These are phyloP conservation scores for Coemansia sp. DNA, from an alignment of 192 early-diverging fungal species.

Conservation along the genomic window DNA sequence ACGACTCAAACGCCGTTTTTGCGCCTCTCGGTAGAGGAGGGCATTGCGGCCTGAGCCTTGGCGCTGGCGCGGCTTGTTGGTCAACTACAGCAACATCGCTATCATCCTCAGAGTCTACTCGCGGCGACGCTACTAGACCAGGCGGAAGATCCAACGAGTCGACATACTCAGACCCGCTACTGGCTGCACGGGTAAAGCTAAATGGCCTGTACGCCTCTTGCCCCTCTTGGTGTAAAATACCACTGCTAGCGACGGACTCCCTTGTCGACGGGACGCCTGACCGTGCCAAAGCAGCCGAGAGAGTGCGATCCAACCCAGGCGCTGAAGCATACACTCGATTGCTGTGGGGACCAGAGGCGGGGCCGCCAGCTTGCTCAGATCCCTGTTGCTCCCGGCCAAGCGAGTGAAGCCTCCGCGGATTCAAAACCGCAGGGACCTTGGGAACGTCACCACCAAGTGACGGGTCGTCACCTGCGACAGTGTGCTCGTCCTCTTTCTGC, in stretches of 20 bases:
- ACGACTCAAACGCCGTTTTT: constrained; percentile 8
- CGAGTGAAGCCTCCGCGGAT: background rate
- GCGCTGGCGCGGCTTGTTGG: background rate
- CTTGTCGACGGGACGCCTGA: background rate
- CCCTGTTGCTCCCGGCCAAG: background rate
- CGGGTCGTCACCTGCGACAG: background rate
- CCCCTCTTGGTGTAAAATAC: background rate
- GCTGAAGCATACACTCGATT: background rate
- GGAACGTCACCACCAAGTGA: background rate
- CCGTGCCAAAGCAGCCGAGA: background rate
- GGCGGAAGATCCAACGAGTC: constrained; percentile 6
- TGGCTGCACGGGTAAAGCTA: background rate
- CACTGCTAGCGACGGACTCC: background rate
- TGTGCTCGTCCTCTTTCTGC: constrained; percentile 26
- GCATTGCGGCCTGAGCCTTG: background rate
- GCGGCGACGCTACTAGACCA: background rate
- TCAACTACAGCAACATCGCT: background rate
- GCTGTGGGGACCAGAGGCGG: background rate
- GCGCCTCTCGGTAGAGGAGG: background rate
- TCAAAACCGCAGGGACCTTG: background rate
- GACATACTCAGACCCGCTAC: background rate
- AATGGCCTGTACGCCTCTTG: background rate
- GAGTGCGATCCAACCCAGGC: background rate
- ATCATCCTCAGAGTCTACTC: background rate
- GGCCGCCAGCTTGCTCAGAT: background rate